Evolutionary conservation across 2,329 filamentous ascomycete genomes (phyloP), one percentile per base, ranked within the genome.

Genomic region (Curvularia eragrostidis): DNA sequence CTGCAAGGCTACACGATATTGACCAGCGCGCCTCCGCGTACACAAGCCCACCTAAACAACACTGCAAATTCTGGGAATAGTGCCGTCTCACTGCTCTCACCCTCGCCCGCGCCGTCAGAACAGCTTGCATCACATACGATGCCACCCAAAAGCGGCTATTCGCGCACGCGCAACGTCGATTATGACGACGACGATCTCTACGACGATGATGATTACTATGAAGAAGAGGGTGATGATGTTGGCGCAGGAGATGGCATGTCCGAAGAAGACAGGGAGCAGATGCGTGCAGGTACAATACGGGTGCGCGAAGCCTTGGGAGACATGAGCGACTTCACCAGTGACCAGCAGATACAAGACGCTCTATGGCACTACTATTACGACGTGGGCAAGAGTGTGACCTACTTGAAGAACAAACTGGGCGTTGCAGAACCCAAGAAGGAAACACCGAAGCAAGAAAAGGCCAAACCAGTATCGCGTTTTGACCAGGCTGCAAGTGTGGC

Each of bases 281-380:
- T 96, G 84, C 83, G 84, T 38, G 77, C 85, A 38, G 89, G 88
- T 49, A 91, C 89, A 0, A 80, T 83, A 38, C 83, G 88, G 63
- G 89, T 96, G 34, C 84, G 86, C 57, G 81, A 82, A 60, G 83
- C 84, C 8, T 81, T 97, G n/a, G 89, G 87, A 6, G 76, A 79
- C 13, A 48, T 59, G 85, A 60, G 82, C 89, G 67, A 84, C 82
- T 61, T 61, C 71, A 80, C 85, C n/a, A 83, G 85, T 5, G 85
- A 89, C 58, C 80, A 82, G 36, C 89, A 97, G 72, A 94, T 97
- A 61, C 87, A 96, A 74, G 94, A 98, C 60, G 86, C 93, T 0
- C 78, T 99, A 15, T 98, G 93, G 92, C 87, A 99, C 77, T 97
- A 97, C 77, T 98, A 94, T 76, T 98, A 93, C 74, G 93, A 99